Percentiles rank a stretch among this genome's conserved stretches.
Conservation (phyloP, 345 rosid species). For the Turritis glabra region DNA sequence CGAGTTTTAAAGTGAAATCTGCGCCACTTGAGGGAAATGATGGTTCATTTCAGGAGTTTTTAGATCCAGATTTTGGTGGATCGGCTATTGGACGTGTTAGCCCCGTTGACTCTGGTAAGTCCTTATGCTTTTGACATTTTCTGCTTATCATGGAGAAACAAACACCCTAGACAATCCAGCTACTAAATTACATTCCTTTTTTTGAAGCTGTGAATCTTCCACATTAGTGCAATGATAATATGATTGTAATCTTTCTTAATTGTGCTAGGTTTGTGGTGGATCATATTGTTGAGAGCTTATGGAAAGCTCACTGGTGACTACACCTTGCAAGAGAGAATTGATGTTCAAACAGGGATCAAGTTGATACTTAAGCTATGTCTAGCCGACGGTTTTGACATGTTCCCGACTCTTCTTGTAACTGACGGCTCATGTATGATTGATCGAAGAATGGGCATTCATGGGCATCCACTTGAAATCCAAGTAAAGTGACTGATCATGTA, state of each 20-base stretch:
- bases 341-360: constrained; percentile 93
- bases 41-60: constrained; percentile 72
- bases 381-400: constrained; percentile 95
- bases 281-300: constrained; percentile 85
- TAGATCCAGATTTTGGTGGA: constrained; percentile 97
- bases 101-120: constrained; percentile 93
- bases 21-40: constrained; percentile 63
- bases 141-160: background rate
- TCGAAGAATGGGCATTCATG: constrained; percentile 96
- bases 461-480: constrained; percentile 97
- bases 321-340: constrained; percentile 87
- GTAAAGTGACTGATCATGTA: constrained; percentile 43
- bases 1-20: constrained; percentile 85
- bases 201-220: constrained; percentile 1
- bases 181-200: background rate
- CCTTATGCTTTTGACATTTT: background rate
- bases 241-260: constrained; percentile 1
- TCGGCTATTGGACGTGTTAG: constrained; percentile 97
- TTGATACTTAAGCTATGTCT: constrained; percentile 79
- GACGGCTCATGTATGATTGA: constrained; percentile 99
- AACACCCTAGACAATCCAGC: background rate
- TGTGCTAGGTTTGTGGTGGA: constrained; percentile 86
- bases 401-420: constrained; percentile 88
- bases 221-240: background rate
- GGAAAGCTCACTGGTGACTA: constrained; percentile 91